These are phyloP conservation scores for Gloeostereum incarnatum DNA, from an alignment of 768 basidiomycete species.

Conservation along the genomic window DNA sequence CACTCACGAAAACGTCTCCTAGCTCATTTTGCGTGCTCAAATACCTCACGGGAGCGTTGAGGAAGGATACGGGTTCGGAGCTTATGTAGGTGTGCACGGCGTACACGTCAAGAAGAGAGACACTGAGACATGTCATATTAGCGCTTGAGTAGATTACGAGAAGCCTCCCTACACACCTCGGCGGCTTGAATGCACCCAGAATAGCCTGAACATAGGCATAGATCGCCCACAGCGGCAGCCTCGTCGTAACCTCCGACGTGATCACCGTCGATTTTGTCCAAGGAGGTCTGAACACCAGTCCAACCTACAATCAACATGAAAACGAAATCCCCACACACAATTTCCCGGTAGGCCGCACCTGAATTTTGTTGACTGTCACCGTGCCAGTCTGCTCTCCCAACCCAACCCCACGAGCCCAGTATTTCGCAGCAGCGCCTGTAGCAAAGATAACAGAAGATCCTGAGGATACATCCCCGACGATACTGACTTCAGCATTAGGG, in stretches of 20 bases:
- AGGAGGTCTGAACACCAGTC: constrained; percentile 36
- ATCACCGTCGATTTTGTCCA: constrained; percentile 40
- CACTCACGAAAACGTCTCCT: neutral
- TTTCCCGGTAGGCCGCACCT: constrained; percentile 20
- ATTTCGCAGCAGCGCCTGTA: constrained; percentile 32
- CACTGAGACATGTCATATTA: constrained; percentile 18
- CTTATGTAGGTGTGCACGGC: constrained; percentile 38
- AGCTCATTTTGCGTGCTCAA: constrained; percentile 22
- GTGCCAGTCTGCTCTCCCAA: constrained; percentile 44
- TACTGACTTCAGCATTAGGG: constrained; percentile 22
- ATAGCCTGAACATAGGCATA: constrained; percentile 34
- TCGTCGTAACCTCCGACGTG: constrained; percentile 40
- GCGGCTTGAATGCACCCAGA: constrained; percentile 33
- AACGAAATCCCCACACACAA: neutral
- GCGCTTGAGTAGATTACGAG: neutral
- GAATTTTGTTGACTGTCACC: constrained; percentile 32
- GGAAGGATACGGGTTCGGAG: constrained; percentile 18
- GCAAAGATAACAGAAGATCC: constrained; percentile 29
- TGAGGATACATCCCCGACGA: constrained; percentile 25
- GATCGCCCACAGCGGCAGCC: constrained; percentile 43
- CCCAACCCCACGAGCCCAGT: constrained; percentile 42
- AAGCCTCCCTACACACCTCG: constrained; percentile 23
- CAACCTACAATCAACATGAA: constrained; percentile 27
- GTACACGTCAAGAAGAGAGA: constrained; percentile 46
- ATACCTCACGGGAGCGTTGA: constrained; percentile 45